phyloP scores from a whole-genome alignment of 768 basidiomycete genomes.

The Hemileccinum impolitum region DNA sequence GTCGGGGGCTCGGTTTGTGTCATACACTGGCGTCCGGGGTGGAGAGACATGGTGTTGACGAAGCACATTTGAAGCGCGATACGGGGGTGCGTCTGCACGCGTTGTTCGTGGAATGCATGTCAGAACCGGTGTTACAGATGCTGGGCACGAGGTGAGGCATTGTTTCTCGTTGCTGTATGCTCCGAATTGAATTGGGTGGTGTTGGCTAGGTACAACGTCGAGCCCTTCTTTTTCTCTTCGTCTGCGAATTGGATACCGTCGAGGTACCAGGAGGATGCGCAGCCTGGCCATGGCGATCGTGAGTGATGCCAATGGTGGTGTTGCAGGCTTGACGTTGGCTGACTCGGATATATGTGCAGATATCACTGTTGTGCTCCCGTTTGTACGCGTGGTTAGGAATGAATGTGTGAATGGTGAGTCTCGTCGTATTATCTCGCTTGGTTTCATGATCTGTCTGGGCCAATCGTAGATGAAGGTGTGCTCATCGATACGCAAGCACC shows the following conservation, averaged over 20 bases:
- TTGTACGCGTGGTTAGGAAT: slow-evolving; percentile 34
- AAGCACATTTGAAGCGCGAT: slow-evolving; percentile 5
- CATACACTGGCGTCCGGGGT: no score
- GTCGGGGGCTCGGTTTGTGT: slow-evolving; percentile 3
- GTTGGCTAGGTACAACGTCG: slow-evolving; percentile 30
- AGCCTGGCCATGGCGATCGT: slow-evolving; percentile 46
- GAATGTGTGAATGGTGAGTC: not conserved
- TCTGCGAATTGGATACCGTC: slow-evolving; percentile 57
- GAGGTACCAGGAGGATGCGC: slow-evolving; percentile 47
- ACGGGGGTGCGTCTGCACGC: slow-evolving; percentile 21
- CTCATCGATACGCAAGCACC: slow-evolving; percentile 20
- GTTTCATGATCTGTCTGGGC: no score
- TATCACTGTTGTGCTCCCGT: slow-evolving; percentile 45
- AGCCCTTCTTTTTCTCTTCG: slow-evolving; percentile 38
- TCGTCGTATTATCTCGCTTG: no score
- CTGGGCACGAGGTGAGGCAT: slow-evolving; percentile 29
- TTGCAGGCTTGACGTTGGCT: not conserved
- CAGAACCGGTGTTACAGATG: slow-evolving; percentile 32
- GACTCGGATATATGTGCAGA: slow-evolving; percentile 36
- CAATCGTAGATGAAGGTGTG: not conserved
- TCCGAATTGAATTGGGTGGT: not conserved
- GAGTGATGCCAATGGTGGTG: slow-evolving; percentile 15
- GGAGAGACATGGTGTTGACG: not conserved
- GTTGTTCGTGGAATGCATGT: slow-evolving; percentile 30
- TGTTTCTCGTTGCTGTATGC: not conserved